These are phyloP conservation scores for Diplodia seriata DNA, from an alignment of 2,329 filamentous ascomycete species.

Conservation along the genomic window DNA sequence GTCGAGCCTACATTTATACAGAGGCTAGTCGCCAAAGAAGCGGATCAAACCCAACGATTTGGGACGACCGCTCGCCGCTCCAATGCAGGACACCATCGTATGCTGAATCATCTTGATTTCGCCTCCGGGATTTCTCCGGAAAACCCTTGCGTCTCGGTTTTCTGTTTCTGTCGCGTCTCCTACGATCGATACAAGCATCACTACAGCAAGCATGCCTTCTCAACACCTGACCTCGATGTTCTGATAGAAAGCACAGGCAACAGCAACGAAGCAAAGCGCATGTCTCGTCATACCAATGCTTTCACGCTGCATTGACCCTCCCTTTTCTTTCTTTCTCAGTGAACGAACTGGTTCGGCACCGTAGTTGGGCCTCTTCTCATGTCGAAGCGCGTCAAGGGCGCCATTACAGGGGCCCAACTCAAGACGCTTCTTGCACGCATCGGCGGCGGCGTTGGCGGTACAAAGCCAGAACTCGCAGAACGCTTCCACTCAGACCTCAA, in stretches of 20 bases:
- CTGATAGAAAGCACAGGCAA: neutral
- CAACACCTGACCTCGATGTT: neutral
- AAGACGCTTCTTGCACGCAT: slow-evolving; percentile 67
- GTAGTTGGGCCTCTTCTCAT: slow-evolving; percentile 1
- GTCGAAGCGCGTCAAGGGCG: slow-evolving; percentile 18
- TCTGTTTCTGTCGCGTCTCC: neutral
- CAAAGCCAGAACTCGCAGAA: slow-evolving; percentile 62
- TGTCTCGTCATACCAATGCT: neutral
- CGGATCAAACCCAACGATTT: neutral
- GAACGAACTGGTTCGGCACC: neutral
- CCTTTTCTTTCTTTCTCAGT: neutral
- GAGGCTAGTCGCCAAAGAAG: neutral
- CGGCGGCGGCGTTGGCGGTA: slow-evolving; percentile 65
- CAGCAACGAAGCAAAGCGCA: neutral
- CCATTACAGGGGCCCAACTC: slow-evolving; percentile 61
- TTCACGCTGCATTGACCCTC: neutral
- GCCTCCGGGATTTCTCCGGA: neutral
- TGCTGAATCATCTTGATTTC: neutral
- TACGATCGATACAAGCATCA: neutral
- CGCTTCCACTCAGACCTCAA: slow-evolving; percentile 56
- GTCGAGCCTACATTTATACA: no score
- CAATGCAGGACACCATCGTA: neutral
- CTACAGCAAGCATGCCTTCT: neutral
- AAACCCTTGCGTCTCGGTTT: neutral
- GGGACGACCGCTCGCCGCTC: neutral